Evolutionary conservation across 2,329 filamentous ascomycete genomes (phyloP).

Genomic region (Diaporthe sp.): DNA sequence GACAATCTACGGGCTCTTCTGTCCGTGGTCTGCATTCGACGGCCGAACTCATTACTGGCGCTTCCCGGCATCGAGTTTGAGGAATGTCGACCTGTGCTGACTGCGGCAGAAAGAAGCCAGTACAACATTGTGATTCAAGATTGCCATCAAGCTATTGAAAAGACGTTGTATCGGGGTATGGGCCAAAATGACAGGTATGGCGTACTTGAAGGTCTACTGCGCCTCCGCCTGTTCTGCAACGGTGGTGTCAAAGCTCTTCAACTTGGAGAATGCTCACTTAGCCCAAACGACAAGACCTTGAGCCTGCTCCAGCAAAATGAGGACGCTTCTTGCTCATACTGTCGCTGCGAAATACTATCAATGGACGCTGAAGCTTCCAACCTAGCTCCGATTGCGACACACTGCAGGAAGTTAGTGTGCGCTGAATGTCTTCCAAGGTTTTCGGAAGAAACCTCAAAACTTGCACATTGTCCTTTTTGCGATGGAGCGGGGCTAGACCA

Average conservation of each 20-base stretch:
- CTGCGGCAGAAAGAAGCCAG: not conserved
- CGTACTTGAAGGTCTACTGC: conserved; percentile 3
- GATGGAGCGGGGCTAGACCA: not conserved
- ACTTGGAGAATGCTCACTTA: not conserved
- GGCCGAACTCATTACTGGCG: not conserved
- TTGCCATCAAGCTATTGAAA: not conserved
- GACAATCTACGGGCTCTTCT: conserved; percentile 4
- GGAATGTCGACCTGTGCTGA: not conserved
- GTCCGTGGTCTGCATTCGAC: not conserved
- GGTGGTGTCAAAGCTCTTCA: not conserved
- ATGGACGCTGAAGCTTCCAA: not conserved
- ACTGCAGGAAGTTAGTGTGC: not conserved
- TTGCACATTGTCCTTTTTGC: not conserved
- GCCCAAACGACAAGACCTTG: conserved; percentile 1
- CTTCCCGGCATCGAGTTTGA: not conserved
- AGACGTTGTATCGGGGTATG: not conserved
- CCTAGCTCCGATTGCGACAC: not conserved
- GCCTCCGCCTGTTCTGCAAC: conserved; percentile 21
- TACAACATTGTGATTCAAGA: not conserved
- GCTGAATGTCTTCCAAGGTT: not conserved
- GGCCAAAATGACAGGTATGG: not conserved
- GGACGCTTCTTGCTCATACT: not conserved
- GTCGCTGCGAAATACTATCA: not conserved
- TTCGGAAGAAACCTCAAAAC: not conserved
- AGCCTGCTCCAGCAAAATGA: conserved; percentile 7